Evolutionary conservation across 768 basidiomycete genomes (phyloP).

Genomic region (Macrolepiota albuminosa): DNA sequence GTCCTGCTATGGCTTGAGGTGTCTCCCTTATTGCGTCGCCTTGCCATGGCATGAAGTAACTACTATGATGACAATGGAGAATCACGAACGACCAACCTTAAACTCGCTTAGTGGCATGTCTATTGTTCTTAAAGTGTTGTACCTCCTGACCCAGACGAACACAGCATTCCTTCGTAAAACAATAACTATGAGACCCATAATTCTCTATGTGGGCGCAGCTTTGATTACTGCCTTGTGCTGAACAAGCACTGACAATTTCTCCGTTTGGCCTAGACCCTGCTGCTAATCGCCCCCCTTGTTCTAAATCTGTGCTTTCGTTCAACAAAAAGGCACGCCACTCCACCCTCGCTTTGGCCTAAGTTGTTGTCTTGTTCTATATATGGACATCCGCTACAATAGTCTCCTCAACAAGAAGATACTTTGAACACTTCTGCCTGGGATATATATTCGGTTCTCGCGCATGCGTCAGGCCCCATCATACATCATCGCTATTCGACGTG

Average conservation of each 20-base stretch:
- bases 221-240: not conserved
- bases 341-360: not conserved
- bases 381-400: not conserved
- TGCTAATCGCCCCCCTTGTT: not conserved
- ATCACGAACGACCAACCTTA: not conserved
- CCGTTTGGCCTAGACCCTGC: not conserved
- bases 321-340: not conserved
- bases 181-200: not conserved
- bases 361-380: conserved; percentile 1
- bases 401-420: not conserved
- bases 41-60: not conserved
- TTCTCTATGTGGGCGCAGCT: not conserved
- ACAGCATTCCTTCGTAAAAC: not conserved
- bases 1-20: conserved; percentile 51
- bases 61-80: not conserved
- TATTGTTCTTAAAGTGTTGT: not conserved
- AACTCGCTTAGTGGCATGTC: not conserved
- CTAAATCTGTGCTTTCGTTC: not conserved
- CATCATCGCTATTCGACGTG: not conserved
- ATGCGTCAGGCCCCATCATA: not conserved
- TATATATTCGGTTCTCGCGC: not conserved
- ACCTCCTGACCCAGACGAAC: not conserved
- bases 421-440: not conserved
- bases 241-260: not conserved
- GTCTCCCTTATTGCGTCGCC: conserved; percentile 22